Conservation (phyloP, 805 yeast genomes). For the Scheffersomyces coipomensis region DNA sequence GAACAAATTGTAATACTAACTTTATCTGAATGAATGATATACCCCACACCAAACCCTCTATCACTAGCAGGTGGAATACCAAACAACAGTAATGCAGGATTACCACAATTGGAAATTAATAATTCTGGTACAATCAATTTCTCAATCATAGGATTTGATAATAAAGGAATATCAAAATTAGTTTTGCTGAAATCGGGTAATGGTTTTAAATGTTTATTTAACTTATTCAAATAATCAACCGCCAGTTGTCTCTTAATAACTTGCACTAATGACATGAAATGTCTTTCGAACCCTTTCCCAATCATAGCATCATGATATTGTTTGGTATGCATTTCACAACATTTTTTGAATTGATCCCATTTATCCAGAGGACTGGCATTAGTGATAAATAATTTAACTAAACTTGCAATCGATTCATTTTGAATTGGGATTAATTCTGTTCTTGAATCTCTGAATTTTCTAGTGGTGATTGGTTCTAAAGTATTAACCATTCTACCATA, state of each 20-base stretch:
- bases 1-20: slow-evolving; percentile 81
- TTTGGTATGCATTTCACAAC: slow-evolving; percentile 51
- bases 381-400: slow-evolving; percentile 66
- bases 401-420: slow-evolving; percentile 45
- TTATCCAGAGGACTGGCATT: slow-evolving; percentile 44
- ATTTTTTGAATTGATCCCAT: slow-evolving; percentile 49
- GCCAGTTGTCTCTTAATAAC: slow-evolving; percentile 47
- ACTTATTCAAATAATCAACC: slow-evolving; percentile 28
- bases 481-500: slow-evolving; percentile 50
- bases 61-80: slow-evolving; percentile 92
- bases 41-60: slow-evolving; percentile 92
- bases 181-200: slow-evolving; percentile 17
- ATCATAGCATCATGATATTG: slow-evolving; percentile 51
- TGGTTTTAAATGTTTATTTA: slow-evolving; percentile 34
- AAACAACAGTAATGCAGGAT: slow-evolving; percentile 80
- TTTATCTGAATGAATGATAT: slow-evolving; percentile 78
- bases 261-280: slow-evolving; percentile 61
- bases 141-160: slow-evolving; percentile 33
- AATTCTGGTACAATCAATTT: slow-evolving; percentile 35
- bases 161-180: slow-evolving; percentile 23
- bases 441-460: slow-evolving; percentile 65
- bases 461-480: slow-evolving; percentile 63
- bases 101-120: slow-evolving; percentile 83
- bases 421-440: slow-evolving; percentile 70
- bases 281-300: slow-evolving; percentile 74